A percentile compares a stretch with the other conserved stretches of the same genome.
phyloP scores from a whole-genome alignment of 1,284 basidiomycete species.

The Trametes sp. region DNA sequence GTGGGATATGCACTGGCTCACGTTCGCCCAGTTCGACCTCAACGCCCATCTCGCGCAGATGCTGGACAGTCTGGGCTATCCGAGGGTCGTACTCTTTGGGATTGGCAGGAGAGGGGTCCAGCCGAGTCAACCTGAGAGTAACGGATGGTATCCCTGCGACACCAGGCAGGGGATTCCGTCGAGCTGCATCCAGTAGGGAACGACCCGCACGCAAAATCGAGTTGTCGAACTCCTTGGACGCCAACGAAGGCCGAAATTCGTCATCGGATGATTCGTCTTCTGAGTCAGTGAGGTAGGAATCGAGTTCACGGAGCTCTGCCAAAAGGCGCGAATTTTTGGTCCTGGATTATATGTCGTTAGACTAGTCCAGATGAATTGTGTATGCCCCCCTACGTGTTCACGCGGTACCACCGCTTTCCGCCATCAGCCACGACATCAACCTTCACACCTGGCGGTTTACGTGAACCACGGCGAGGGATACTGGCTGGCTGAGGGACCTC shows the following conservation, averaged over 20 bases:
- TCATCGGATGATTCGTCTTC: constrained; percentile 57
- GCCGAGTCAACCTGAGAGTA: constrained; percentile 73
- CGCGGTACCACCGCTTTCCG: constrained; percentile 78
- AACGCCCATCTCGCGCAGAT: constrained; percentile 67
- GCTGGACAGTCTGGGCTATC: constrained; percentile 65
- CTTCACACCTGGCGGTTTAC: constrained; percentile 60
- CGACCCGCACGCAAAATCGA: constrained; percentile 72
- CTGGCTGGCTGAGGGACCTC: constrained; percentile 33
- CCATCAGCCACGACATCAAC: constrained; percentile 82
- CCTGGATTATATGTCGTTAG: constrained; percentile 47
- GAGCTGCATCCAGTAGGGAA: constrained; percentile 66
- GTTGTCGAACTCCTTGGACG: constrained; percentile 70
- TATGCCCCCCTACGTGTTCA: constrained; percentile 77
- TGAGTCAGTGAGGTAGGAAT: constrained; percentile 80
- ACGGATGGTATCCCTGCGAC: constrained; percentile 46
- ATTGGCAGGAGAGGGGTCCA: constrained; percentile 57
- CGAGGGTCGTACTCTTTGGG: constrained; percentile 57
- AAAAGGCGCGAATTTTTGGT: constrained; percentile 79
- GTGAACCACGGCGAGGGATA: constrained; percentile 34
- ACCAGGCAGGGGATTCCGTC: constrained; percentile 53
- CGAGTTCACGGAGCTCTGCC: constrained; percentile 81
- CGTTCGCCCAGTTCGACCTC: constrained; percentile 74
- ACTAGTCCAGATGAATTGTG: not conserved
- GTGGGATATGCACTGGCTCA: constrained; percentile 35
- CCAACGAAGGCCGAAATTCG: constrained; percentile 45